Evolutionary conservation across 306 rosid genomes (phyloP).

Genomic region (Abrus pulchellus): DNA sequence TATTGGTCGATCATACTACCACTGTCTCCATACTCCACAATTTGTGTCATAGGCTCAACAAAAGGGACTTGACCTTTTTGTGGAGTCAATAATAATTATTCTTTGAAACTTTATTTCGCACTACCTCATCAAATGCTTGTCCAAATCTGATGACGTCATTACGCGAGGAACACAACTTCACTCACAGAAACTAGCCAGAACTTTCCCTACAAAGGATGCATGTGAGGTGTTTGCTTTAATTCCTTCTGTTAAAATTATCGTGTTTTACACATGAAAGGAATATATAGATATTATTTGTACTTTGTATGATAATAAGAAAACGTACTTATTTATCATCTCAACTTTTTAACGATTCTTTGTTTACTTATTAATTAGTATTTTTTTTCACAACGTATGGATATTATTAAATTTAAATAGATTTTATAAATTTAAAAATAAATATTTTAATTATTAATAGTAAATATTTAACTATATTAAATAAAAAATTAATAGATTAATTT

Average conservation of each 20-base stretch:
- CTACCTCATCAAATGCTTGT: not conserved
- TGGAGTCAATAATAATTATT: constrained; percentile 34
- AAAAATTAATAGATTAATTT: no score
- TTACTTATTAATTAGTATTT: no score
- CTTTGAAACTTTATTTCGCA: constrained; percentile 35
- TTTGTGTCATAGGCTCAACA: not conserved
- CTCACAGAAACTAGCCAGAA: not conserved
- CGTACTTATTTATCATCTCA: not conserved
- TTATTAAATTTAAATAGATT: no score
- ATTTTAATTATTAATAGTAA: no score
- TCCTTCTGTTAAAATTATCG: not conserved
- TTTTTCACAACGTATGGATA: no score
- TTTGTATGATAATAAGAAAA: no score
- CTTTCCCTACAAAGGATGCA: not conserved
- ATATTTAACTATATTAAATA: no score
- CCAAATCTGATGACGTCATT: not conserved
- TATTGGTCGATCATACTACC: not conserved
- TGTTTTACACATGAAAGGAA: not conserved
- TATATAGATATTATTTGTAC: no score
- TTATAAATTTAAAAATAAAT: no score
- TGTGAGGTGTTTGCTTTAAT: not conserved
- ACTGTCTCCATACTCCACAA: not conserved
- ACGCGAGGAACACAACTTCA: not conserved
- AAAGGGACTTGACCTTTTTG: constrained; percentile 5
- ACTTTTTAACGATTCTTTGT: not conserved